phyloP scores from a whole-genome alignment of 306 rosid genomes.

The Castanea crenata region DNA sequence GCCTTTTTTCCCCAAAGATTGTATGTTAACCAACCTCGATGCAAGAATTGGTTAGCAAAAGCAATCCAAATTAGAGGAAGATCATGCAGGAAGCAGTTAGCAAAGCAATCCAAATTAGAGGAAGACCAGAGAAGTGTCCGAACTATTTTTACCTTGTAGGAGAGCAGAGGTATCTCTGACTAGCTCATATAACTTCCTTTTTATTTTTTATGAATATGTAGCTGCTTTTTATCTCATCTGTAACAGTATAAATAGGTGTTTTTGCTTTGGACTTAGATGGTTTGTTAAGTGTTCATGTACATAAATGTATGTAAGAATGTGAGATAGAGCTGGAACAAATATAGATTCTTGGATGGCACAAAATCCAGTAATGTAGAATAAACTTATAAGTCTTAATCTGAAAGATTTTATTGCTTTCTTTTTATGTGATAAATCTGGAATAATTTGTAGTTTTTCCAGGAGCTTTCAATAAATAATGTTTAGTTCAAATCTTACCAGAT shows the following conservation, averaged over 20 bases:
- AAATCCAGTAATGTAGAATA: slow-evolving; percentile 26
- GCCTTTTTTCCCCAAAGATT: slow-evolving; percentile 8
- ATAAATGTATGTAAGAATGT: slow-evolving; percentile 35
- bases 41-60: slow-evolving; percentile 13
- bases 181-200: slow-evolving; percentile 21
- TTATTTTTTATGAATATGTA: neutral
- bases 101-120: slow-evolving; percentile 6
- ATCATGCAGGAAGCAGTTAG: slow-evolving; percentile 14
- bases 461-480: neutral
- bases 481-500: too few relatives aligned
- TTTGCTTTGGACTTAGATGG: slow-evolving; percentile 34
- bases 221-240: slow-evolving; percentile 2
- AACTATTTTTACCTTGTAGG: slow-evolving; percentile 17
- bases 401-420: slow-evolving; percentile 5
- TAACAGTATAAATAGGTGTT: slow-evolving; percentile 33
- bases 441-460: neutral
- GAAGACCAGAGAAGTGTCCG: neutral
- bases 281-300: slow-evolving; percentile 34
- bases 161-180: slow-evolving; percentile 27
- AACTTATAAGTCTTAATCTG: slow-evolving; percentile 25
- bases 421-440: neutral
- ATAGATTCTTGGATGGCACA: slow-evolving; percentile 32
- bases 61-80: slow-evolving; percentile 3
- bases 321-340: slow-evolving; percentile 25
- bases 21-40: slow-evolving; percentile 28